phyloP scores from a whole-genome alignment of 352 stramenopile species.

The Globisporangium uncinulatum region DNA sequence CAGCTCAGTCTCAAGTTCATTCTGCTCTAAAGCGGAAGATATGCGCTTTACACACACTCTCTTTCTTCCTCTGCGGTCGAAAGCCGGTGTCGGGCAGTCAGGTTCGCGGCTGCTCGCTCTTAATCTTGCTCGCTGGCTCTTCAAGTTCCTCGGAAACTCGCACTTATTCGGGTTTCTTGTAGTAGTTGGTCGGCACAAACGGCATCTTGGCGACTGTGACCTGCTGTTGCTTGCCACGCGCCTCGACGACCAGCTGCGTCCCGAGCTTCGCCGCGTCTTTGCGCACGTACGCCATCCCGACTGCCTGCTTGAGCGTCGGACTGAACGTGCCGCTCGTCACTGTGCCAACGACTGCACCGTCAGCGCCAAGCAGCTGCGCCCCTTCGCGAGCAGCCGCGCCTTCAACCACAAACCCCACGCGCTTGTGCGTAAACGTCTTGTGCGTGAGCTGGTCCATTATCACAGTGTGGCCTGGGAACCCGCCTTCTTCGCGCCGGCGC shows the following conservation, averaged over 20 bases:
- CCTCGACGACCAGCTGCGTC: slow-evolving; percentile 93
- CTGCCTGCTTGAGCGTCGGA: slow-evolving; percentile 93
- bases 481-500: slow-evolving; percentile 76
- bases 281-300: slow-evolving; percentile 98
- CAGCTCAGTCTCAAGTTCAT: slow-evolving; percentile 74
- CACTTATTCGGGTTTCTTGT: slow-evolving; percentile 73
- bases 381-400: slow-evolving; percentile 92
- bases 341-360: slow-evolving; percentile 78
- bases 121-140: not conserved
- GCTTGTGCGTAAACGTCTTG: slow-evolving; percentile 91
- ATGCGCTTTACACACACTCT: not conserved
- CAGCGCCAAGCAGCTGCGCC: slow-evolving; percentile 89
- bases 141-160: not conserved
- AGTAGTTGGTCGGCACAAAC: slow-evolving; percentile 97
- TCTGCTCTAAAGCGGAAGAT: slow-evolving; percentile 28
- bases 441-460: slow-evolving; percentile 95
- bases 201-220: slow-evolving; percentile 97
- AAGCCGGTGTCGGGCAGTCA: too few species aligned
- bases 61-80: not conserved
- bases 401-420: slow-evolving; percentile 95
- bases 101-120: too few species aligned
- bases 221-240: slow-evolving; percentile 93
- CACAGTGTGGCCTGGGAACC: slow-evolving; percentile 93
- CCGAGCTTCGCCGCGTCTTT: slow-evolving; percentile 88
- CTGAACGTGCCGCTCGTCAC: slow-evolving; percentile 97